Base-by-base conservation (phyloP, 2,329 filamentous ascomycete species). In the Phialophora verrucosa region DNA sequence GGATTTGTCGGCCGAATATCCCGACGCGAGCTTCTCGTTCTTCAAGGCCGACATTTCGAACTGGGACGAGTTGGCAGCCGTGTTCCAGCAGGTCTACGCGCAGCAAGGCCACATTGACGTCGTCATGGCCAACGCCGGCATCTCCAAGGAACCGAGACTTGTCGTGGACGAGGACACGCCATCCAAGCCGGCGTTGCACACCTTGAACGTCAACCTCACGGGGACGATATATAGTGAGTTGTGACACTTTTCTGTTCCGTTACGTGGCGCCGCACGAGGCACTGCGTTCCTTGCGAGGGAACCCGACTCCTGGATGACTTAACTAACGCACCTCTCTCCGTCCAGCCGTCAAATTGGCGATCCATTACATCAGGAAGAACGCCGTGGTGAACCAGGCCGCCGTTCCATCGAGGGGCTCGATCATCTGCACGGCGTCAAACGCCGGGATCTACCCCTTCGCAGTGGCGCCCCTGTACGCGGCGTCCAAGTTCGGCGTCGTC, bases 371-470 rank as follows among this genome's bases (percentile, higher is more conserved):
- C 74, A 75, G 77, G 25, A 83, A 81, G 70, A 84, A 83, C 61
- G 55, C 63, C 2, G 70, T 74, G 0, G 65, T 75, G 64, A 66
- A 62, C 23, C 63, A 60, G 2, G 60, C 66, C 25, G 64, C 47
- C 2, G 25, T 54, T 14, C 58, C 50, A 3, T 71, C 78, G n/a
- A 76, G 78, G 29, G 83, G 83, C 0, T 77, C 76, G 6, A 83
- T 86, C 50, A 78, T 85, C 59, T 85, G 83, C 75, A 85, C 84
- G 0, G 80, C 83, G 0, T 85, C 83, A 3, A 85, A 84, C 71
- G 83, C 82, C 1, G 84, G 83, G 0, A 59, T 85, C 0, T 85
- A 86, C 67, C 77, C 83, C 0, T 84, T 86, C 62, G 80, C 83
- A 0, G 78, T 81, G 1, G 81, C 82, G 1, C 84, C 84, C 0